Base-by-base conservation (phyloP, 2,329 filamentous ascomycete genomes). In the Lachnellula suecica region DNA sequence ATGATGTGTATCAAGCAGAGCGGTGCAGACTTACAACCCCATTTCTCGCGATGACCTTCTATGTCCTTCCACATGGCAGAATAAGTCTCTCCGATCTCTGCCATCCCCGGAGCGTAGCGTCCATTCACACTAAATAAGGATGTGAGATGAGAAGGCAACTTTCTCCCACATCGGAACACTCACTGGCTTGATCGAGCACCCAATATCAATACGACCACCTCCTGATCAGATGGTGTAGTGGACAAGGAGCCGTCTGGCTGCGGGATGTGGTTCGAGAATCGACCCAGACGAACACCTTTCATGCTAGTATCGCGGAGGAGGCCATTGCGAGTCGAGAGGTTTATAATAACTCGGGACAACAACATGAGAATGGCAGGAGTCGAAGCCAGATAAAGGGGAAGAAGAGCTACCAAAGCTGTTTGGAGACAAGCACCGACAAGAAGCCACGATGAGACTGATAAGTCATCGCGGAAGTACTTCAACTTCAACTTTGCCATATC, bases 381-480 rank as follows among this genome's bases (percentile, higher is more conserved):
- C n/a, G 41, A 8, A 5, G 41, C 41, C 15, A 43, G 24, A 20
- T 8, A 38, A 20, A 10, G 9, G 15, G 44, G 44, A 24, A 47
- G 29, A 38, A 47, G 15, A 24, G 29, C 31, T 22, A 47, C 23
- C 5, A 47, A 22, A 38, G 23, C 11, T 10, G 9, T 25, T 47
- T 47, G 44, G 17, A 37, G 22, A 37, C 29, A 47, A 24, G 44
- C 44, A 31, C 29, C 44, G 27, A 47, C 15, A 23, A 47, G 29
- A 37, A 47, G 44, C 44, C 44, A 47, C 24, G 44, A 22, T 38
- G 44, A 37, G 17, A 47, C 35, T 19, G 25, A 8, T 11, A 47
- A 15, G n/a, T 47, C 44, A 31, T 47, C 44, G 22, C 44, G 44
- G 31, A 47, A 47, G 44, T 47, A 47, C 34, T n/a, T 40, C 31